phyloP scores from a whole-genome alignment of 495 filamentous ascomycete genomes.

The Aspergillus olivimuriae region DNA sequence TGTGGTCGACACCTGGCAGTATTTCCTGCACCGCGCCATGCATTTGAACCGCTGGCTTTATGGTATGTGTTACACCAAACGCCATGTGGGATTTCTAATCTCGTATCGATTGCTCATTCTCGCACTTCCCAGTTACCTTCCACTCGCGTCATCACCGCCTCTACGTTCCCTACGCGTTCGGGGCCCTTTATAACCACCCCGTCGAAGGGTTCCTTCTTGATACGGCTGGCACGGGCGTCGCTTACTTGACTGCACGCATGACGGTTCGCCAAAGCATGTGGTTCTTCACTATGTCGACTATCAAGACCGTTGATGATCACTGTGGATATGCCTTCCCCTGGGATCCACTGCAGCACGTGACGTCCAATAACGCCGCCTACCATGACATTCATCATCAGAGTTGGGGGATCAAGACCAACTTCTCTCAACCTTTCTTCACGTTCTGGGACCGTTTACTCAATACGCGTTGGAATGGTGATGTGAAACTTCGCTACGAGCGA shows the following conservation, averaged over 20 bases:
- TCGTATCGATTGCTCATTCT: conserved; percentile 3
- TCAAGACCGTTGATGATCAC: conserved; percentile 98
- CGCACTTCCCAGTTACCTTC: conserved; percentile 57
- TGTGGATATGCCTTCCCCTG: conserved; percentile 93
- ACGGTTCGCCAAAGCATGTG: conserved; percentile 71
- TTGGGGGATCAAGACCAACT: conserved; percentile 82
- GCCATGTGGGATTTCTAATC: neutral
- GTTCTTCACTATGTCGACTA: conserved; percentile 76
- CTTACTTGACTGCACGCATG: conserved; percentile 72
- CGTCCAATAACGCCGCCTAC: conserved; percentile 88
- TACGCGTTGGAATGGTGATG: conserved; percentile 42
- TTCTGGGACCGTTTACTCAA: conserved; percentile 46
- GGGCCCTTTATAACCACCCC: conserved; percentile 93
- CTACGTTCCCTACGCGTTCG: conserved; percentile 96
- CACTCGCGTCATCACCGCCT: conserved; percentile 93
- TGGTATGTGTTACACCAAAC: conserved; percentile 68
- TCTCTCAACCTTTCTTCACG: conserved; percentile 47
- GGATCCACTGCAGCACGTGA: conserved; percentile 87
- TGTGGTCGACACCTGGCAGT: conserved; percentile 91
- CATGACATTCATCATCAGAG: conserved; percentile 98
- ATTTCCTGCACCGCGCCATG: conserved; percentile 92
- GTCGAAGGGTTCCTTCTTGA: conserved; percentile 87
- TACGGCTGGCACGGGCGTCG: conserved; percentile 75
- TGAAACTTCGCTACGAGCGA: conserved; percentile 40
- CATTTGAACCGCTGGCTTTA: conserved; percentile 96